phyloP scores from a whole-genome alignment of 139 green algal species.

The Chlorella sorokiniana region DNA sequence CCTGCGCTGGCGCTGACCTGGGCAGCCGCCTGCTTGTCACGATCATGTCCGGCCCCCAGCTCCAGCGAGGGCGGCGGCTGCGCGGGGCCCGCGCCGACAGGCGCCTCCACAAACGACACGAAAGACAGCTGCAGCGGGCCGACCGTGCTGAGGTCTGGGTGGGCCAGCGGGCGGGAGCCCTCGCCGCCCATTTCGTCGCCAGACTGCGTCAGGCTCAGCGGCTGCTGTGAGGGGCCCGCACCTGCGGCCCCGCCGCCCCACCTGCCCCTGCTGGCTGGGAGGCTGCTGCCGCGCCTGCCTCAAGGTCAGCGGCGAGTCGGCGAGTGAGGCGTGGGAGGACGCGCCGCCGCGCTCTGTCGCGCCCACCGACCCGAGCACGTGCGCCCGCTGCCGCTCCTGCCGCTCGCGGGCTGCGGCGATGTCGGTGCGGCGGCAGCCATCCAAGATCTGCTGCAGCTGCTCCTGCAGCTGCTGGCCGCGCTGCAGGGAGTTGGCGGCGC shows the following conservation, averaged over 20 bases:
- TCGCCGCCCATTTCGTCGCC: background rate
- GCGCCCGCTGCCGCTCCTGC: conserved; percentile 9
- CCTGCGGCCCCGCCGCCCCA: background rate
- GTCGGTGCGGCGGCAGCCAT: conserved; percentile 12
- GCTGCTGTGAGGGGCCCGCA: background rate
- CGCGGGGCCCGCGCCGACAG: too few species aligned
- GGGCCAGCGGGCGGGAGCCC: background rate
- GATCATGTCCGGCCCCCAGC: too few species aligned
- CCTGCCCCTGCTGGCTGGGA: background rate
- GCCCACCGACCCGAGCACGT: too few species aligned
- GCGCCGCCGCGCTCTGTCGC: too few species aligned
- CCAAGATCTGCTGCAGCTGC: conserved; percentile 10
- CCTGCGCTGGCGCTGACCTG: background rate
- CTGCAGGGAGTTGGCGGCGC: background rate
- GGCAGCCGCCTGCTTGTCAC: too few species aligned
- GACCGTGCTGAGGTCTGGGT: conserved; percentile 32
- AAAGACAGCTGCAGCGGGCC: conserved; percentile 39
- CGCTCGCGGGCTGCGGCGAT: conserved; percentile 11
- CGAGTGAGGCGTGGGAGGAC: too few species aligned
- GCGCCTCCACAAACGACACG: background rate
- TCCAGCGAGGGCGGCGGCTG: too few species aligned
- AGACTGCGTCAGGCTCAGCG: background rate
- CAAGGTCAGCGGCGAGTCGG: background rate
- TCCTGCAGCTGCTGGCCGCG: conserved; percentile 4
- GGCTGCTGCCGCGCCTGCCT: background rate